Base-by-base conservation (phyloP, 78 protist genomes). In the Dictyostelium capitatum region DNA sequence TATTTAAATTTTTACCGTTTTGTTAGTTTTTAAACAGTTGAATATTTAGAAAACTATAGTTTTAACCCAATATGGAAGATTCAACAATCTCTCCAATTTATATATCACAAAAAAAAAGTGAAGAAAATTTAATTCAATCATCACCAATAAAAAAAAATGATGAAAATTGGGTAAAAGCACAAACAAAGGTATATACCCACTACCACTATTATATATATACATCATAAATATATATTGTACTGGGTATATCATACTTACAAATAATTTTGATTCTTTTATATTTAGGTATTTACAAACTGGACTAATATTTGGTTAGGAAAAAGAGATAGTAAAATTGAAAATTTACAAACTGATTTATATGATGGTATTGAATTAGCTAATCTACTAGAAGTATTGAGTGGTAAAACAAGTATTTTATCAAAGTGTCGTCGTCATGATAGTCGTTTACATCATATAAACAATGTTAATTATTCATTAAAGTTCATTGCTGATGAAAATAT, bases 241-340 rank as follows among this genome's bases (percentile, higher is more conserved):
- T n/a, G n/a, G n/a, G n/a, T n/a, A n/a, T n/a, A n/a, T n/a, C n/a
- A n/a, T n/a, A n/a, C n/a, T 65, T 3, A n/a, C 9, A 65, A 30
- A 30, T 30, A 30, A 48, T 48, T 48, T 48, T 48, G 6, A 14
- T n/a, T n/a, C n/a, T n/a, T n/a, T n/a, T n/a, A n/a, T n/a, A n/a
- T n/a, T n/a, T n/a, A 97, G 96, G 82, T 96, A 54, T 97, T 97
- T 81, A 95, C 97, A 19, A 94, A 92, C 25, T 97, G 98, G 98
- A 84, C 87, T 73, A 97, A 97, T 83, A 46, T 79, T 43, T 92
- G 89, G 57, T 78, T 97, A 8, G 50, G 28, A 41, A 43, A 95
- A 64, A 70, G 65, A 48, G 75, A 83, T 23, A 10, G 82, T 30
- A 78, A 43, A 43, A 81, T 97, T n/a, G 56, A 80, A 72, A 89